Conservation (phyloP, 73 alveolate genomes). For the Paramecium biaurelia region DNA sequence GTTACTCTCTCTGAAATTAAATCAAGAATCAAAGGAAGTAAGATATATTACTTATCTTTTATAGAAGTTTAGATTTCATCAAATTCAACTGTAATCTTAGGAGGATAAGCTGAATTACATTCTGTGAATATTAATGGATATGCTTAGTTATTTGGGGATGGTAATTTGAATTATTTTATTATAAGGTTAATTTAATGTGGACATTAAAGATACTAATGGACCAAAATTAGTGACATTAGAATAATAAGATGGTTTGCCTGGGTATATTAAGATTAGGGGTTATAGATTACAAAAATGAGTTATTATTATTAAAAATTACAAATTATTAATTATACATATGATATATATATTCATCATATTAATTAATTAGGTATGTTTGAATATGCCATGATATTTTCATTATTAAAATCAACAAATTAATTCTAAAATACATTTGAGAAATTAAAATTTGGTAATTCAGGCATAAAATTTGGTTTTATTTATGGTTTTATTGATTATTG, state of each 20-base stretch:
- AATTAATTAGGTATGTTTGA: constrained; percentile 30
- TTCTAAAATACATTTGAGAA: neutral
- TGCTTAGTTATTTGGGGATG: constrained; percentile 50
- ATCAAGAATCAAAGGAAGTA: constrained; percentile 70
- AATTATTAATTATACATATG: neutral
- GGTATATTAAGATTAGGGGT: constrained; percentile 68
- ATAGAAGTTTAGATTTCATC: constrained; percentile 62
- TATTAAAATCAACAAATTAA: neutral
- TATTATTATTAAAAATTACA: neutral
- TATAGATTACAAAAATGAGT: constrained; percentile 55
- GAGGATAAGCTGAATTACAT: constrained; percentile 69
- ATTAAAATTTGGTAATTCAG: constrained; percentile 41
- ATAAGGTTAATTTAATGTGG: neutral
- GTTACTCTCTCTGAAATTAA: constrained; percentile 84
- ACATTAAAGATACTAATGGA: constrained; percentile 14
- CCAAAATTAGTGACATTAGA: constrained; percentile 37
- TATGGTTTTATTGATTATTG: neutral
- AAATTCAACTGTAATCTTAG: constrained; percentile 72
- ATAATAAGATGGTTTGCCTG: constrained; percentile 73
- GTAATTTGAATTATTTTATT: neutral
- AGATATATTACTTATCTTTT: neutral
- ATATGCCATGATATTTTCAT: constrained; percentile 6
- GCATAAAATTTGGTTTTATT: neutral
- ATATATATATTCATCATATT: neutral
- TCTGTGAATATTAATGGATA: constrained; percentile 78